Percentiles rank a stretch among this genome's conserved stretches.
Conservation (phyloP, 1,284 basidiomycete species). For the Apiotrichum akiyoshidainum region DNA sequence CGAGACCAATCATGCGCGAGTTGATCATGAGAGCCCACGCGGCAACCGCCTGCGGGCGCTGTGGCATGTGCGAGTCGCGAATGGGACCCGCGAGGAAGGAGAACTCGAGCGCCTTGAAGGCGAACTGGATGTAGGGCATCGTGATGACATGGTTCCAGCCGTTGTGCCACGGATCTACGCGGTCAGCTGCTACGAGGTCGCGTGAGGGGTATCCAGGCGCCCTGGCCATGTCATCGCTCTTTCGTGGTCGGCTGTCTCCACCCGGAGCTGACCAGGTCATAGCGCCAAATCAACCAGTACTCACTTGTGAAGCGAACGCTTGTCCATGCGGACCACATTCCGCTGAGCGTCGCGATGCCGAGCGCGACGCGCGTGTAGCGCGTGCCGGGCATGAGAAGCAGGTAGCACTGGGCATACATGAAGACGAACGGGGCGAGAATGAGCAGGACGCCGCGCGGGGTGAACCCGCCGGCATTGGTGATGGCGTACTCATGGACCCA, state of each 20-base stretch:
- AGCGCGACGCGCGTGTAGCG: conserved; percentile 28
- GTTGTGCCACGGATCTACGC: conserved; percentile 8
- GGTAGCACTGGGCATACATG: conserved; percentile 22
- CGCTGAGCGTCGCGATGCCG: conserved; percentile 20
- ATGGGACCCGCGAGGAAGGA: conserved; percentile 27
- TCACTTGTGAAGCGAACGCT: conserved; percentile 33
- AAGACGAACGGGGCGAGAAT: conserved; percentile 4
- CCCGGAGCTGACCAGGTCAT: background rate
- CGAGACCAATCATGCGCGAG: conserved; percentile 37
- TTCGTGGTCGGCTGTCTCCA: too few species aligned
- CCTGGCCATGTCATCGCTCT: too few species aligned
- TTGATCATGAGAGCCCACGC: conserved; percentile 37
- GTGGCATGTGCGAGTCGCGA: conserved; percentile 29
- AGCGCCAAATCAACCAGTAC: background rate
- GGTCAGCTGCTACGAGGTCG: background rate
- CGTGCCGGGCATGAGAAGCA: conserved; percentile 29
- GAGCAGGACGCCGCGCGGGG: background rate
- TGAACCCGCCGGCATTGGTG: conserved; percentile 7
- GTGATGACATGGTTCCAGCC: conserved; percentile 19
- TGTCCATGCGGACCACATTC: conserved; percentile 22
- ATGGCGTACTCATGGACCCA: conserved; percentile 6
- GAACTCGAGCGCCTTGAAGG: conserved; percentile 35
- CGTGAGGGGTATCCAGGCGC: too few species aligned
- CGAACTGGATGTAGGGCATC: conserved; percentile 10
- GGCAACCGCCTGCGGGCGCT: conserved; percentile 13